Evolutionary conservation across 2,329 filamentous ascomycete species (phyloP).

Genomic region (Aspergillus brunneoviolaceus): DNA sequence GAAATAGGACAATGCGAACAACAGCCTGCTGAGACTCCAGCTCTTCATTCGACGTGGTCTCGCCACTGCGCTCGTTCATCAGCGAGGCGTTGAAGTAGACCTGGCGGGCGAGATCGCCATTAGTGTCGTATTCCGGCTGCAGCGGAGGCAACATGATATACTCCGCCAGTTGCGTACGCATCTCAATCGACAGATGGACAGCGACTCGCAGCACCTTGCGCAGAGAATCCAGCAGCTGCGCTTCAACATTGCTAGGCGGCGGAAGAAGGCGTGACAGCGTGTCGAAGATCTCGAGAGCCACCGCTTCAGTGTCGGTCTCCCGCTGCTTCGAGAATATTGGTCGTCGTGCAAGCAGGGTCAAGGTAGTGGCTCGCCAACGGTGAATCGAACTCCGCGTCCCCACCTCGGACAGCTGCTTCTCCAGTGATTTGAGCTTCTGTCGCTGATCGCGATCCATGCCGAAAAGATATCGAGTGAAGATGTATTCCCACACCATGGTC

Average conservation of each 20-base stretch:
- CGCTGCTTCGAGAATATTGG: slow-evolving; percentile 79
- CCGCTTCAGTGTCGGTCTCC: slow-evolving; percentile 86
- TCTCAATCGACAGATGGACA: slow-evolving; percentile 88
- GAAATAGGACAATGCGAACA: slow-evolving; percentile 91
- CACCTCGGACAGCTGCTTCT: slow-evolving; percentile 86
- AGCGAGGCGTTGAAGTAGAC: slow-evolving; percentile 88
- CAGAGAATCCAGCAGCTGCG: slow-evolving; percentile 78
- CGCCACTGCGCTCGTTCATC: slow-evolving; percentile 88
- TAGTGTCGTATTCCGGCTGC: slow-evolving; percentile 90
- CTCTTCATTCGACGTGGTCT: slow-evolving; percentile 70
- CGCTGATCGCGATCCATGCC: slow-evolving; percentile 98
- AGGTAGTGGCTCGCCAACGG: slow-evolving; percentile 93
- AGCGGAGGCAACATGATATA: slow-evolving; percentile 98
- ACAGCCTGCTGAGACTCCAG: slow-evolving; percentile 73
- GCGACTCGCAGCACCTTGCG: slow-evolving; percentile 85
- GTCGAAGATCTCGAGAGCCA: slow-evolving; percentile 86
- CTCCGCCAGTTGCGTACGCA: slow-evolving; percentile 94
- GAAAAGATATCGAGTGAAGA: slow-evolving; percentile 97
- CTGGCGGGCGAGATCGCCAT: slow-evolving; percentile 83
- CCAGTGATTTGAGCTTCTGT: slow-evolving; percentile 93
- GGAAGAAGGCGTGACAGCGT: slow-evolving; percentile 82
- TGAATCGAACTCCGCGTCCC: slow-evolving; percentile 86
- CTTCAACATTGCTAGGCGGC: slow-evolving; percentile 76
- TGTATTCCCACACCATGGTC: slow-evolving; percentile 99
- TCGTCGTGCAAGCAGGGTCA: slow-evolving; percentile 81